Evolutionary conservation across 2,329 filamentous ascomycete genomes (phyloP), one percentile per base, ranked within the genome.

Genomic region (Sclerotiophoma versabilis): DNA sequence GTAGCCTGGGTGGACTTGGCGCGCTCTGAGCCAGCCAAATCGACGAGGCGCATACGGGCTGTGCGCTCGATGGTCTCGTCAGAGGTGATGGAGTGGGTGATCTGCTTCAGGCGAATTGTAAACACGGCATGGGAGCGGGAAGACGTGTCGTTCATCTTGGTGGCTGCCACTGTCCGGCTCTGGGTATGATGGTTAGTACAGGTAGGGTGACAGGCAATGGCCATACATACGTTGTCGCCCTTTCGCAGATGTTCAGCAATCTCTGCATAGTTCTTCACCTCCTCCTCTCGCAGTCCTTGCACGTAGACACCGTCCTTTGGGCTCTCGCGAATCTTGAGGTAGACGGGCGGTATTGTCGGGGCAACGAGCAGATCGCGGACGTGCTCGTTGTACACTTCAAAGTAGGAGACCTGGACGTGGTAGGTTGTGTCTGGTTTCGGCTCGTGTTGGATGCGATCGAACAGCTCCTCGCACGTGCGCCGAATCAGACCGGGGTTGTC

Each of bases 311-410:
- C 95, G 64, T 98, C 93, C 23, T 88, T 92, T 15, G 93, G 93
- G 15, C 92, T 96, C 79, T 99, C 95, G 69, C 95, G 89, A 70
- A 99, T 96, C 77, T 97, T 97, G 67, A 99, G 89, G 74, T 98
- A 97, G 72, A 96, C 89, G 1, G 93, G 91, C 5, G 90, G 83
- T 58, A 90, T 89, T 50, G 87, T 89, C 23, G 89, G 84, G 10
- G 93, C 91, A 0, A 92, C 89, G 38, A 99, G 85, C 29, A 99
- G 81, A 72, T 99, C 95, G 54, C 95, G 91, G 43, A 99, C 95
- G 76, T 98, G 95, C 78, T 99, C 95, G 77, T 99, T 99, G 84
- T 99, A 99, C 58, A 99, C 95, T 75, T 99, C 95, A 70, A 99
- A 98, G 79, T 99, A 99, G 3, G 93, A 97, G 23, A 98, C 95